Evolutionary conservation across 176 grass and related monocot species (phyloP).

Genomic region (Pharus latifolius): DNA sequence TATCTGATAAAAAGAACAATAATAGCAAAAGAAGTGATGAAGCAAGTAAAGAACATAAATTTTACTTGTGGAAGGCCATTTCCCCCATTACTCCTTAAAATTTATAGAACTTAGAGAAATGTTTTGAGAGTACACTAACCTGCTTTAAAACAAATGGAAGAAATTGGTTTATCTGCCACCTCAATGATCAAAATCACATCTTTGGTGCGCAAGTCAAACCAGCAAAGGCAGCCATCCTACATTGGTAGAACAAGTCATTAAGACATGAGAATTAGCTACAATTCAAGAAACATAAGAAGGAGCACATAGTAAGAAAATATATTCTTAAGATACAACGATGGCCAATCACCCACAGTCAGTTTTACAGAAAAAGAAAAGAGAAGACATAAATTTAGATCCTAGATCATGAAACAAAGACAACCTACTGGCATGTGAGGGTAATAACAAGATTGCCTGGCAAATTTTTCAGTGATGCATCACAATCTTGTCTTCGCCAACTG

Average conservation of each 20-base stretch:
- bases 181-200: constrained; percentile 61
- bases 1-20: too few relatives aligned
- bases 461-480: neutral
- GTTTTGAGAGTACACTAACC: constrained; percentile 33
- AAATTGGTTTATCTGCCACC: constrained; percentile 46
- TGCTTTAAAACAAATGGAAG: constrained; percentile 80
- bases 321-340: neutral
- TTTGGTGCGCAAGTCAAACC: constrained; percentile 81
- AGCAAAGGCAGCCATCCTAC: constrained; percentile 88
- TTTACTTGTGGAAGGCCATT: too few relatives aligned
- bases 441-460: neutral
- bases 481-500: neutral
- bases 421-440: neutral
- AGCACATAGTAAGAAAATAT: neutral
- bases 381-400: neutral
- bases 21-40: too few relatives aligned
- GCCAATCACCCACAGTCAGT: neutral
- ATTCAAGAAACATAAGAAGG: neutral
- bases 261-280: neutral
- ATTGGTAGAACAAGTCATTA: neutral
- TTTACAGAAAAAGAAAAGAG: neutral
- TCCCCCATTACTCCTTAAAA: neutral
- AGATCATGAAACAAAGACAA: neutral
- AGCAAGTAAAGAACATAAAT: too few relatives aligned
- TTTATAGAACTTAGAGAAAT: neutral